Evolutionary conservation across 2,329 filamentous ascomycete genomes (phyloP).

Genomic region (Pseudopithomyces chartarum): DNA sequence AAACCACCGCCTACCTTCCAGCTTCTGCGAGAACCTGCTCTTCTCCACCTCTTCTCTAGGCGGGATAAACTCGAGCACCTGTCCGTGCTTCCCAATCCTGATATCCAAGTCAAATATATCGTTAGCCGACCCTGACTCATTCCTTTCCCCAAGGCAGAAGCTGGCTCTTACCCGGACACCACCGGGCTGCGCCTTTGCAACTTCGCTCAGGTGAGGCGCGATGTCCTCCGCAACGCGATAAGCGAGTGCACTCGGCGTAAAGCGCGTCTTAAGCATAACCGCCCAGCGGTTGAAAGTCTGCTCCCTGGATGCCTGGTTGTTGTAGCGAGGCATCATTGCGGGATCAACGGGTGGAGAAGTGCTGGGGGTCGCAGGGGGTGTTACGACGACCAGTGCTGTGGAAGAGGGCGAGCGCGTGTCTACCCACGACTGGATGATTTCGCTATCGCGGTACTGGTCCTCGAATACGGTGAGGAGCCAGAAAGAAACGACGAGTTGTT

Average conservation of each 20-base stretch:
- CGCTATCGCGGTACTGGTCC: slow-evolving; percentile 43
- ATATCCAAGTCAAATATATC: slow-evolving; percentile 55
- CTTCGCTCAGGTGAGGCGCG: slow-evolving; percentile 46
- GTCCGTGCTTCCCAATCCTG: slow-evolving; percentile 45
- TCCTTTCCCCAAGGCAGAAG: slow-evolving; percentile 49
- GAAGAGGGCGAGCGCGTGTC: slow-evolving; percentile 45
- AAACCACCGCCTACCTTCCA: slow-evolving; percentile 52
- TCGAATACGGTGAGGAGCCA: slow-evolving; percentile 51
- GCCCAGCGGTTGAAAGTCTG: slow-evolving; percentile 48
- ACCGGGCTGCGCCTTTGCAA: slow-evolving; percentile 46
- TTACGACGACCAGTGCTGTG: slow-evolving; percentile 45
- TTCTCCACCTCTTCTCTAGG: slow-evolving; percentile 52
- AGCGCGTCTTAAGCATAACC: slow-evolving; percentile 47
- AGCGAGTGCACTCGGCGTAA: slow-evolving; percentile 47
- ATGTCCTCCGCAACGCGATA: slow-evolving; percentile 47
- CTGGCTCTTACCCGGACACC: slow-evolving; percentile 53
- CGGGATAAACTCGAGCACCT: slow-evolving; percentile 48
- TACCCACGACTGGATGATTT: slow-evolving; percentile 53
- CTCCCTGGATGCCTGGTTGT: slow-evolving; percentile 15
- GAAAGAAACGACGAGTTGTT: slow-evolving; percentile 48
- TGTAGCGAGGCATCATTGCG: slow-evolving; percentile 30
- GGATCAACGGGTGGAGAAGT: slow-evolving; percentile 30
- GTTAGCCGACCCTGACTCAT: slow-evolving; percentile 26
- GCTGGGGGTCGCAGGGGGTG: slow-evolving; percentile 31
- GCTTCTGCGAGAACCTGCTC: slow-evolving; percentile 48